A percentile compares a stretch with the other conserved stretches of the same genome.
Evolutionary conservation across 495 filamentous ascomycete genomes (phyloP).

Genomic region (Aspergillus affinis): DNA sequence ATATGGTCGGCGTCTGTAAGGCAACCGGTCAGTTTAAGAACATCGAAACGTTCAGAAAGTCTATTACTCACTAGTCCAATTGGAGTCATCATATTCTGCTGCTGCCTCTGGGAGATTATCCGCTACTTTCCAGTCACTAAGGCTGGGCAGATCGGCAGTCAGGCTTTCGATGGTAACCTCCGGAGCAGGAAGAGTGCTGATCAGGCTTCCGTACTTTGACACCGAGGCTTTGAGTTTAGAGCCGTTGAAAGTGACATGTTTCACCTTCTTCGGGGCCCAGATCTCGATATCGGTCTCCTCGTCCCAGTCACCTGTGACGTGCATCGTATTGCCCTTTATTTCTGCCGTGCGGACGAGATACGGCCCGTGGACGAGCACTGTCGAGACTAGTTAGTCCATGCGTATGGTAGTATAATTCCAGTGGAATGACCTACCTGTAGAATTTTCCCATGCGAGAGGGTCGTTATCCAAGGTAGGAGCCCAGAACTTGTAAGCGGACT

Average conservation of each 20-base stretch:
- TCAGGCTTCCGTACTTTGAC: constrained; percentile 47
- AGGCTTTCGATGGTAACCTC: constrained; percentile 27
- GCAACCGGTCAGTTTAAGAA: no score
- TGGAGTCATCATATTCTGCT: constrained; percentile 58
- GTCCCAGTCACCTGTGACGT: constrained; percentile 66
- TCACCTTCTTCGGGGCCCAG: constrained; percentile 25
- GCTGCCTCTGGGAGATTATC: constrained; percentile 68
- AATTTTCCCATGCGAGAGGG: no score
- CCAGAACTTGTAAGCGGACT: constrained; percentile 52
- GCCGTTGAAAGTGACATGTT: constrained; percentile 57
- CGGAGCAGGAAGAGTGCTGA: constrained; percentile 47
- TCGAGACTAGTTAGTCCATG: no score
- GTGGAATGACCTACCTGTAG: no score
- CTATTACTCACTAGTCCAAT: constrained; percentile 52
- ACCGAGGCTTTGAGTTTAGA: constrained; percentile 32
- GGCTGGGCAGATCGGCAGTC: constrained; percentile 48
- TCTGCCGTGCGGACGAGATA: constrained; percentile 64
- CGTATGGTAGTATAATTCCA: no score
- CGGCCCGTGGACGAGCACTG: constrained; percentile 57
- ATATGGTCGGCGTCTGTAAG: no score
- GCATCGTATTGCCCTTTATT: constrained; percentile 46
- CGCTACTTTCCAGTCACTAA: constrained; percentile 61
- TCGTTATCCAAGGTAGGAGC: constrained; percentile 31
- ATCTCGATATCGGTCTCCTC: constrained; percentile 56
- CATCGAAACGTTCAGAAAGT: no score